phyloP scores from a whole-genome alignment of 2,329 filamentous ascomycete genomes.

The Drechslerella stenobrocha region DNA sequence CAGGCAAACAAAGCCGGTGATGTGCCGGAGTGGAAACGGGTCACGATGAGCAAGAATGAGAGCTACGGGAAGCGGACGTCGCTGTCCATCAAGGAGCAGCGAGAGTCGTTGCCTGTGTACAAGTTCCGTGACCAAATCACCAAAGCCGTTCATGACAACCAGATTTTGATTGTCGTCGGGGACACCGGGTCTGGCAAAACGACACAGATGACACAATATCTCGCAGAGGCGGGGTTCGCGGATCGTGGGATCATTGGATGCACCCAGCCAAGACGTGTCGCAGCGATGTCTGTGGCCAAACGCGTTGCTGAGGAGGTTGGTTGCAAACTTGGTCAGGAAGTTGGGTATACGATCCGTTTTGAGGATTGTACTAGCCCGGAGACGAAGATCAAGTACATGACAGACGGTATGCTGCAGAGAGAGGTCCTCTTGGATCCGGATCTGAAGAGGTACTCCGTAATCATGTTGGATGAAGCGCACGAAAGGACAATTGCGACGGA shows the following conservation, averaged over 20 bases:
- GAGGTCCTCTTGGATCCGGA: constrained; percentile 93
- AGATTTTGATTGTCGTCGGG: constrained; percentile 92
- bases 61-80: constrained; percentile 82
- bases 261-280: constrained; percentile 94
- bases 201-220: constrained; percentile 91
- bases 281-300: constrained; percentile 95
- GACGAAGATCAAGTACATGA: constrained; percentile 99
- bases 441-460: constrained; percentile 85
- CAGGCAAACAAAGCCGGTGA: constrained; percentile 65
- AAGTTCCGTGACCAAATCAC: constrained; percentile 85
- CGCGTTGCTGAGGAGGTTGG: constrained; percentile 96
- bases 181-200: constrained; percentile 98
- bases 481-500: constrained; percentile 95
- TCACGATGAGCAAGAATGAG: constrained; percentile 75
- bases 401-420: constrained; percentile 94
- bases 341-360: constrained; percentile 96
- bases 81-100: constrained; percentile 92
- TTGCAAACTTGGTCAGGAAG: constrained; percentile 84
- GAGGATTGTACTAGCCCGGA: constrained; percentile 86
- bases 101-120: constrained; percentile 84
- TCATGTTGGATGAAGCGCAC: constrained; percentile 98
- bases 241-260: constrained; percentile 90
- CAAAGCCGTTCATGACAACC: constrained; percentile 81
- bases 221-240: constrained; percentile 88
- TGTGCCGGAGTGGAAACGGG: constrained; percentile 90